A percentile compares a stretch with the other conserved stretches of the same genome.
Conservation (phyloP, 2,329 filamentous ascomycete genomes). For the Septoria linicola region DNA sequence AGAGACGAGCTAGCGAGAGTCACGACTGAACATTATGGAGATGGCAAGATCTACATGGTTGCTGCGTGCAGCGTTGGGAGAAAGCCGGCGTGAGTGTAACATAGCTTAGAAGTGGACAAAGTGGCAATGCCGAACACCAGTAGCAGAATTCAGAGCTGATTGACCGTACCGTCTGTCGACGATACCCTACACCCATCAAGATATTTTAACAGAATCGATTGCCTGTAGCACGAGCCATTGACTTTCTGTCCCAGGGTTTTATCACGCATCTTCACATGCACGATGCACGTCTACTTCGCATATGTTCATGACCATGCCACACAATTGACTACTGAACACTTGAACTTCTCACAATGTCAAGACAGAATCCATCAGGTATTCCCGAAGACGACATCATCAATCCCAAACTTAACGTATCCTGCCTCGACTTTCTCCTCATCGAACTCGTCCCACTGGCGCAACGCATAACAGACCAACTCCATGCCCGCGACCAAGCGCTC, state of each 20-base stretch:
- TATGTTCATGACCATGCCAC: no score
- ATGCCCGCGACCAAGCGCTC: slow-evolving; percentile 50
- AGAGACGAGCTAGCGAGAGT: slow-evolving; percentile 14
- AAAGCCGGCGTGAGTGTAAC: background rate
- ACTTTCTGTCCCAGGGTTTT: no score
- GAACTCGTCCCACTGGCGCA: slow-evolving; percentile 95
- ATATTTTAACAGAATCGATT: no score
- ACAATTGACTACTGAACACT: no score
- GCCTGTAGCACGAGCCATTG: no score
- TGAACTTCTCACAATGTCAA: slow-evolving; percentile 17
- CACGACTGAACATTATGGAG: slow-evolving; percentile 11
- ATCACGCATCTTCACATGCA: no score
- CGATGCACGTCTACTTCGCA: no score
- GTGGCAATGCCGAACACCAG: no score
- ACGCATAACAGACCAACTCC: slow-evolving; percentile 74
- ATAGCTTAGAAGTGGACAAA: no score
- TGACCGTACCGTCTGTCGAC: no score
- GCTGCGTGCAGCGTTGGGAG: slow-evolving; percentile 8
- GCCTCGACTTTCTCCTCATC: slow-evolving; percentile 91
- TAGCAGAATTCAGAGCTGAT: no score
- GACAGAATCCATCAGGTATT: slow-evolving; percentile 10
- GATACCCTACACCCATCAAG: no score
- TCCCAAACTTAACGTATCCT: slow-evolving; percentile 66
- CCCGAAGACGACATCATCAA: slow-evolving; percentile 28
- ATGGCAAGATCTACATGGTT: slow-evolving; percentile 3